Percentiles rank a stretch among this genome's conserved stretches.
phyloP scores from a whole-genome alignment of 2,329 filamentous ascomycete species.

The Aspergillus neoniger region DNA sequence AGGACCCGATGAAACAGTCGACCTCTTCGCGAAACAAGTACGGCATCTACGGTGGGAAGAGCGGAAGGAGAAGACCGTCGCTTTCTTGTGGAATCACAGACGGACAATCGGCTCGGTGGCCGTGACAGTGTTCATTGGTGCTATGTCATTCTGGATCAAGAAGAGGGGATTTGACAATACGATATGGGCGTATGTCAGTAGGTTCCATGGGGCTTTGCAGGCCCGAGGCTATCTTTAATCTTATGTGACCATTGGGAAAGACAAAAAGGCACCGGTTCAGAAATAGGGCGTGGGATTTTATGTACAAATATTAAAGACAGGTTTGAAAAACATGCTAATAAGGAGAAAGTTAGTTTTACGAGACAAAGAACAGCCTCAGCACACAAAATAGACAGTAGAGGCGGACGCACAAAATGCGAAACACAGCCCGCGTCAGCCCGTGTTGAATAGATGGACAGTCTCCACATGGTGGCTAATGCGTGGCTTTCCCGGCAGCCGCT shows the following conservation, averaged over 20 bases:
- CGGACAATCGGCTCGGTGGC: conserved; percentile 63
- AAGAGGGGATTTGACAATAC: conserved; percentile 43
- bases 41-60: conserved; percentile 70
- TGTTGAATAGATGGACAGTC: not conserved
- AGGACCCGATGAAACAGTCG: conserved; percentile 65
- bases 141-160: conserved; percentile 68
- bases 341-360: not conserved
- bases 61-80: conserved; percentile 52
- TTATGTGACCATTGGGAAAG: not conserved
- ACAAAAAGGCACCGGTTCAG: not conserved
- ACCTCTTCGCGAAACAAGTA: conserved; percentile 70
- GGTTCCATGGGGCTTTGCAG: conserved; percentile 29
- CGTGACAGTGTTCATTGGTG: conserved; percentile 66
- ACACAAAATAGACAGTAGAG: not conserved
- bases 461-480: conserved; percentile 33
- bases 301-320: too few species aligned
- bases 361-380: not conserved
- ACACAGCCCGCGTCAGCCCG: not conserved
- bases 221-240: conserved; percentile 15
- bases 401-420: not conserved
- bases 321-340: too few species aligned
- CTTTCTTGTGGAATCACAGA: conserved; percentile 64
- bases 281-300: not conserved
- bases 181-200: conserved; percentile 36
- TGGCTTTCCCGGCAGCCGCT: conserved; percentile 32